Conservation (phyloP, 331 rosid genomes). For the Quercus lobata region DNA sequence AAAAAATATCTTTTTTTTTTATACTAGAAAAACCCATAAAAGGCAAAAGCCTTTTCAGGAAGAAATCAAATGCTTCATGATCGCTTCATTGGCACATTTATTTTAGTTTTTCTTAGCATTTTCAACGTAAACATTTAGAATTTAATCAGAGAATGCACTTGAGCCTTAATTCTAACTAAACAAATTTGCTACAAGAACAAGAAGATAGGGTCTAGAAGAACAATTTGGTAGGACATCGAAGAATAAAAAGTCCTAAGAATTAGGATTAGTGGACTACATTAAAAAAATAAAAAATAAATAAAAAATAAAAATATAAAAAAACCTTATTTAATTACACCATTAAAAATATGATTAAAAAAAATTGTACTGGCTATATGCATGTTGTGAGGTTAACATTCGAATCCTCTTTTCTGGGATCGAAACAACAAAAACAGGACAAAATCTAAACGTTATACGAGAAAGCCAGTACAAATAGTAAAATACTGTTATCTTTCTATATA, state of each 20-base stretch:
- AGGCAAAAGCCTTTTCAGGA: no score
- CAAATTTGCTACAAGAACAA: neutral
- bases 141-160: neutral
- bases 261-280: neutral
- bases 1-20: no score
- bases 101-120: neutral
- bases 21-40: no score
- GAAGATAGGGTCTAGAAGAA: neutral
- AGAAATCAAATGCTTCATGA: no score
- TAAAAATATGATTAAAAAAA: neutral
- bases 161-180: neutral
- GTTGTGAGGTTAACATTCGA: neutral
- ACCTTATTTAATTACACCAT: neutral
- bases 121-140: neutral
- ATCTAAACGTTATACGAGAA: constrained; percentile 11
- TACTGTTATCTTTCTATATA: neutral
- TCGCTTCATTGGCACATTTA: no score
- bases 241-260: neutral
- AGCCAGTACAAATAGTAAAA: neutral
- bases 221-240: neutral
- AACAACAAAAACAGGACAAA: constrained; percentile 41
- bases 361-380: neutral
- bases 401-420: constrained; percentile 29
- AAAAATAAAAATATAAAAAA: neutral
- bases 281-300: neutral